Evolutionary conservation across 306 rosid species (phyloP).

Genomic region (Spatholobus suberectus): DNA sequence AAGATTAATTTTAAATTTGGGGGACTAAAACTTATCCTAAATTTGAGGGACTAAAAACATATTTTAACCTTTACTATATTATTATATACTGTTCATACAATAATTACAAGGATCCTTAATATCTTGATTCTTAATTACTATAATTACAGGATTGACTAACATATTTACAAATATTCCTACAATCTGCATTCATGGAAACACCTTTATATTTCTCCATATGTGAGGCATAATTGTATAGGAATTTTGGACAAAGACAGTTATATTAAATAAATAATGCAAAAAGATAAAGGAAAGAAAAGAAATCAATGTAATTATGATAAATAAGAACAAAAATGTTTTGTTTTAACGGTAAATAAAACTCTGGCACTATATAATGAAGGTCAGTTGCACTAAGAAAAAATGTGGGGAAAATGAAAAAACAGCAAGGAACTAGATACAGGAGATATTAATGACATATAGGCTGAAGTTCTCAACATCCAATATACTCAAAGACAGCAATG

Average conservation of each 20-base stretch:
- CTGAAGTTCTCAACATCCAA: constrained; percentile 15
- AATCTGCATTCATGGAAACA: background rate
- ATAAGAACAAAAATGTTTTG: background rate
- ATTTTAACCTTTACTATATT: too few relatives aligned
- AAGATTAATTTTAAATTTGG: too few relatives aligned
- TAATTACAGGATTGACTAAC: background rate
- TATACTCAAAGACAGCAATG: constrained; percentile 10
- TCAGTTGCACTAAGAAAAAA: background rate
- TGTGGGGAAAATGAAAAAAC: background rate
- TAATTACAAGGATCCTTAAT: background rate
- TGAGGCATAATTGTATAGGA: background rate
- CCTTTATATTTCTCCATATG: background rate
- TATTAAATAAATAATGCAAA: background rate
- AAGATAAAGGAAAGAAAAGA: background rate
- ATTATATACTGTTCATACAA: background rate
- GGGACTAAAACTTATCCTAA: too few relatives aligned
- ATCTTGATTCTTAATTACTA: background rate
- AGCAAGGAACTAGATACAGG: background rate
- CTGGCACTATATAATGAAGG: background rate
- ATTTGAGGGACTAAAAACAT: too few relatives aligned
- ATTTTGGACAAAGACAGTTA: background rate
- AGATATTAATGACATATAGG: background rate
- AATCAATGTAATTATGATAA: background rate
- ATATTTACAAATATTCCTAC: background rate
- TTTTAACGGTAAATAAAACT: background rate